Evolutionary conservation across 176 grass and related monocot species (phyloP).

Genomic region (Luzula sylvatica): DNA sequence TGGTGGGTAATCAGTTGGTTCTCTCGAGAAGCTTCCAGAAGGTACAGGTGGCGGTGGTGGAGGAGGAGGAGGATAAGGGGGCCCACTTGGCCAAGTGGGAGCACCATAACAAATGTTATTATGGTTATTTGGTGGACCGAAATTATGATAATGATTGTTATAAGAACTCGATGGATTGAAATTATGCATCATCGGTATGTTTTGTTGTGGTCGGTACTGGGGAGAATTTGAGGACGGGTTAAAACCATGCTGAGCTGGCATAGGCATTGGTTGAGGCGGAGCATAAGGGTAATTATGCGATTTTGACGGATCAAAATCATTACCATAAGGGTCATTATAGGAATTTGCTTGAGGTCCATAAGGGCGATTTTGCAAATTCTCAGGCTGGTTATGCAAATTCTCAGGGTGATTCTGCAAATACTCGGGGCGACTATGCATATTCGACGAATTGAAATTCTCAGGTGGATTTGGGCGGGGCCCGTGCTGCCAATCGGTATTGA

Average conservation of each 20-base stretch:
- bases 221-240: conserved; percentile 12
- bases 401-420: no score
- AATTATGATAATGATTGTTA: conserved; percentile 44
- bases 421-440: no score
- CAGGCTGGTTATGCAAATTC: no score
- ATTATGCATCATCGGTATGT: neutral
- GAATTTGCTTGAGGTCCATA: no score
- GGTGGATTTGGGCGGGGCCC: no score
- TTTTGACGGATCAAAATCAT: no score
- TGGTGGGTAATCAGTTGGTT: conserved; percentile 36
- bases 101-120: conserved; percentile 4
- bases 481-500: no score
- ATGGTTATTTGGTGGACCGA: conserved; percentile 6
- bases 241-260: conserved; percentile 48
- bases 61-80: conserved; percentile 1
- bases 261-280: conserved; percentile 12
- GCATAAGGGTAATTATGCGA: conserved; percentile 17
- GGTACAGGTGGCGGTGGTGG: conserved; percentile 3
- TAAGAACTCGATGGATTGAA: neutral
- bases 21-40: conserved; percentile 26
- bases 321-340: no score
- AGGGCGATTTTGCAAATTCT: no score
- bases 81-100: conserved; percentile 7
- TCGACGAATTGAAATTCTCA: no score
- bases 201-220: conserved; percentile 33